A percentile compares a stretch with the other conserved stretches of the same genome.
phyloP scores from a whole-genome alignment of 768 basidiomycete genomes.

The Hygrophorus russula region DNA sequence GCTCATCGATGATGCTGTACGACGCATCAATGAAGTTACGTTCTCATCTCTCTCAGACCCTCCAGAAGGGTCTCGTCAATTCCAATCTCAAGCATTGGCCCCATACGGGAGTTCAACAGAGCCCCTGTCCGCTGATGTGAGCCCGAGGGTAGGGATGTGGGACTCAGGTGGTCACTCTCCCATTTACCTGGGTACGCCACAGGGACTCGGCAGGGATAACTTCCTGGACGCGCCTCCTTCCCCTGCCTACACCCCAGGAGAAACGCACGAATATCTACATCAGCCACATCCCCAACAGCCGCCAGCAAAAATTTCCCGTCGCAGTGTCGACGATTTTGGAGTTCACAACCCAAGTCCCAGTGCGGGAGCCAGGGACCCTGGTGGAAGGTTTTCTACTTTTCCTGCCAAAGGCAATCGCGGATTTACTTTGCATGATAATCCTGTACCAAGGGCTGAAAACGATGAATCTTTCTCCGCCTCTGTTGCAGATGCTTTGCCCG shows the following conservation, averaged over 20 bases:
- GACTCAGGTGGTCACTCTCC: background rate
- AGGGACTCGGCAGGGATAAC: slow-evolving; percentile 4
- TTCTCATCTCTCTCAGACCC: background rate
- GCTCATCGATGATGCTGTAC: slow-evolving; percentile 53
- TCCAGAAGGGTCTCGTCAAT: background rate
- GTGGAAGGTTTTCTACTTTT: slow-evolving; percentile 58
- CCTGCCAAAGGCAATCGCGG: slow-evolving; percentile 31
- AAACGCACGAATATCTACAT: background rate
- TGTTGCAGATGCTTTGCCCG: slow-evolving; percentile 19
- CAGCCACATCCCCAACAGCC: background rate
- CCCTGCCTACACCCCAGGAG: background rate
- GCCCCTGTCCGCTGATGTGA: background rate
- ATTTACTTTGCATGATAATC: background rate
- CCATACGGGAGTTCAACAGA: no score
- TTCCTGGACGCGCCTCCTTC: slow-evolving; percentile 4
- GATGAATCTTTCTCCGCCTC: slow-evolving; percentile 25
- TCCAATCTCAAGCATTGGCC: background rate
- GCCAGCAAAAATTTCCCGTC: background rate
- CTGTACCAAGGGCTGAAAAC: slow-evolving; percentile 8
- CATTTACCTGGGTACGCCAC: slow-evolving; percentile 3
- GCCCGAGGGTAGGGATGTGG: background rate
- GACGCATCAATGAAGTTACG: slow-evolving; percentile 38
- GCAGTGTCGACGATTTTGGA: slow-evolving; percentile 32
- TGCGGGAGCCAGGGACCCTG: slow-evolving; percentile 16
- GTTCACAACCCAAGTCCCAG: slow-evolving; percentile 15